These are phyloP conservation scores for Exsudoporus frostii DNA, from an alignment of 768 basidiomycete genomes.

Conservation along the genomic window DNA sequence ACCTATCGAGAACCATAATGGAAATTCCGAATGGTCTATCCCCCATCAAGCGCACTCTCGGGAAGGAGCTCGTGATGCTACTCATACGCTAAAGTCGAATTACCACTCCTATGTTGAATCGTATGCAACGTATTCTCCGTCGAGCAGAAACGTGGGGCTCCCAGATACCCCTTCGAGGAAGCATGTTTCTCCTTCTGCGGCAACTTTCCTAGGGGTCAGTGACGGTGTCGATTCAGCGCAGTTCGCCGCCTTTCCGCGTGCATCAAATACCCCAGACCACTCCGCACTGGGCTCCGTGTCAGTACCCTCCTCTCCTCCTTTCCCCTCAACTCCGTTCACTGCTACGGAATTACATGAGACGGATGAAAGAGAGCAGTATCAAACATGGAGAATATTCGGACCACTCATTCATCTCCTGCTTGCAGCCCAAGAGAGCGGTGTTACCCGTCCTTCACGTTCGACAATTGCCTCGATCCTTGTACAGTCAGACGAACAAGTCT, in stretches of 20 bases:
- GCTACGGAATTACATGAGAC: not conserved
- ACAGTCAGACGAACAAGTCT: constrained; percentile 24
- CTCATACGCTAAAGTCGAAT: constrained; percentile 3
- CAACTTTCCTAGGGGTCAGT: not conserved
- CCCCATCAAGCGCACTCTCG: not conserved
- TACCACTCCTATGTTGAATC: not conserved
- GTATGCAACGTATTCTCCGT: constrained; percentile 3
- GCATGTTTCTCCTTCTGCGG: not conserved
- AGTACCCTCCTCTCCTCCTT: not conserved
- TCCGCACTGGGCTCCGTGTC: not conserved
- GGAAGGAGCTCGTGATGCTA: not conserved
- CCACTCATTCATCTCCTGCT: constrained; percentile 26
- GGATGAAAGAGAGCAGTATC: constrained; percentile 7
- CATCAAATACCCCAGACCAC: constrained; percentile 1
- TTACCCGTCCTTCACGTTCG: constrained; percentile 37
- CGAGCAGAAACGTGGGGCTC: constrained; percentile 8
- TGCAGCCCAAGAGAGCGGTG: constrained; percentile 28
- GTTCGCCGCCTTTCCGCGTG: not conserved
- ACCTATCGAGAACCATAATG: constrained; percentile 2
- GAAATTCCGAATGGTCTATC: not conserved
- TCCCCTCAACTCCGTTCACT: constrained; percentile 3
- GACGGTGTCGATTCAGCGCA: constrained; percentile 1
- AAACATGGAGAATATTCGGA: constrained; percentile 29
- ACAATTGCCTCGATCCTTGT: constrained; percentile 34
- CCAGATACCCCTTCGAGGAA: not conserved